A percentile compares a stretch with the other conserved stretches of the same genome.
These are phyloP conservation scores for Cladosporium phlei DNA, from an alignment of 2,329 filamentous ascomycete species.

Conservation along the genomic window DNA sequence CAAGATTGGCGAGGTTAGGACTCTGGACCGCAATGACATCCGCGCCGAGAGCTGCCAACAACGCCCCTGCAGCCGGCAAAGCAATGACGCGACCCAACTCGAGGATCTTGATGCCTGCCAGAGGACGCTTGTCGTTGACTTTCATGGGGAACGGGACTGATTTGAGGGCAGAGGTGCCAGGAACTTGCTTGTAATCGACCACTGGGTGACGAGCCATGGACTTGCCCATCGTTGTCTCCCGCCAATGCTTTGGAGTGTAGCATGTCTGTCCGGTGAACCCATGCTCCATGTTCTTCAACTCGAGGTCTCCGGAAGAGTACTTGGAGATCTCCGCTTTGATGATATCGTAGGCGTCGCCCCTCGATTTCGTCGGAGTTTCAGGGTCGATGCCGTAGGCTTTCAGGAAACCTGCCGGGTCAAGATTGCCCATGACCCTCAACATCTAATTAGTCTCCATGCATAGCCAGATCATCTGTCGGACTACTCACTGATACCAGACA, in stretches of 20 bases:
- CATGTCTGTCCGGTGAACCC: conserved; percentile 35
- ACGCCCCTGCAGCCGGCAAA: conserved; percentile 6
- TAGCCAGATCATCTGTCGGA: background rate
- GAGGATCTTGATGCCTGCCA: conserved; percentile 12
- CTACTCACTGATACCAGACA: conserved; percentile 44
- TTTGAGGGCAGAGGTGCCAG: conserved; percentile 12
- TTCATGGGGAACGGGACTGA: conserved; percentile 20
- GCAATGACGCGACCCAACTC: conserved; percentile 14
- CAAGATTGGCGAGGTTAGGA: conserved; percentile 26
- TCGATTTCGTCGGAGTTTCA: conserved; percentile 21
- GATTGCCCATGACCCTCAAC: conserved; percentile 43
- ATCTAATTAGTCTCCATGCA: background rate
- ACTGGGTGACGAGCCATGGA: conserved; percentile 39
- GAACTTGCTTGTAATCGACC: conserved; percentile 26
- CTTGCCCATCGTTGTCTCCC: conserved; percentile 42
- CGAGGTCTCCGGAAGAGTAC: conserved; percentile 39
- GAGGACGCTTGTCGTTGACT: conserved; percentile 18
- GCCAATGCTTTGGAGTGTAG: conserved; percentile 43
- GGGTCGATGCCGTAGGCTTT: conserved; percentile 44
- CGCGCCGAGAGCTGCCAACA: conserved; percentile 10
- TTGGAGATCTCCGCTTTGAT: conserved; percentile 31
- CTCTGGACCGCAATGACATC: conserved; percentile 7
- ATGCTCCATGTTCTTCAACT: conserved; percentile 38
- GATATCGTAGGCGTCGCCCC: conserved; percentile 31
- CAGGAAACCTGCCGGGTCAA: conserved; percentile 42